phyloP scores from a whole-genome alignment of 176 grass and related monocot species.

The Ensete ventricosum region DNA sequence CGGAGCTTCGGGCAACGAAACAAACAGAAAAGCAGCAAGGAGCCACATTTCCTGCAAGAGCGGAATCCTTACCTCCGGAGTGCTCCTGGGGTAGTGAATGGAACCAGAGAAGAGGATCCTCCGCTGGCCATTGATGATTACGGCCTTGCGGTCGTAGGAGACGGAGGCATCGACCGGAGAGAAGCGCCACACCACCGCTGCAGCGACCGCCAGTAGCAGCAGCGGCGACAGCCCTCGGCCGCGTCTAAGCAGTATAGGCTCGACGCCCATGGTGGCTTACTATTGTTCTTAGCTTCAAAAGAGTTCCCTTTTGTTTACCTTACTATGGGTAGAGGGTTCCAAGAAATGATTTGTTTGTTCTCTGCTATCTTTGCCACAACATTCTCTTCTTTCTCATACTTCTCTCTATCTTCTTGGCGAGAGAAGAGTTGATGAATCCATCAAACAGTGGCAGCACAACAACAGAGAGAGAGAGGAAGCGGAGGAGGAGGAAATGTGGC shows the following conservation, averaged over 20 bases:
- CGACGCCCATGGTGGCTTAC: background rate
- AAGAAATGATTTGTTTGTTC: background rate
- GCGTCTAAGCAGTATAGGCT: background rate
- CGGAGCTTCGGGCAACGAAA: background rate
- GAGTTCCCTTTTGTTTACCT: background rate
- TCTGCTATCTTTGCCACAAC: background rate
- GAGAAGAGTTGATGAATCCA: too few species aligned
- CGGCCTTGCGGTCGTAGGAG: conserved; percentile 59
- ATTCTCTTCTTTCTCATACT: background rate
- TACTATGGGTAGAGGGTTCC: background rate
- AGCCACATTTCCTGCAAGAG: background rate
- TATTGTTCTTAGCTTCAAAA: background rate
- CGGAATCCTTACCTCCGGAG: conserved; percentile 39
- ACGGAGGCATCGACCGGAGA: conserved; percentile 38
- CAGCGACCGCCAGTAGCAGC: conserved; percentile 6
- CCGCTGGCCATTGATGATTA: conserved; percentile 69
- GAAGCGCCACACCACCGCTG: conserved; percentile 12
- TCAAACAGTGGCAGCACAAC: too few species aligned
- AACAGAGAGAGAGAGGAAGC: too few species aligned
- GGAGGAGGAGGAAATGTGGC: too few species aligned
- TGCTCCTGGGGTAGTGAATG: conserved; percentile 89
- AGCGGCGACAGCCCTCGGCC: background rate
- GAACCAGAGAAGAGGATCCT: conserved; percentile 89
- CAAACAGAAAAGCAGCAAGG: background rate
- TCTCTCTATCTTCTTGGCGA: background rate